These are phyloP conservation scores for Rhodotorula sp. DNA, from an alignment of 1,284 basidiomycete genomes.

Conservation along the genomic window DNA sequence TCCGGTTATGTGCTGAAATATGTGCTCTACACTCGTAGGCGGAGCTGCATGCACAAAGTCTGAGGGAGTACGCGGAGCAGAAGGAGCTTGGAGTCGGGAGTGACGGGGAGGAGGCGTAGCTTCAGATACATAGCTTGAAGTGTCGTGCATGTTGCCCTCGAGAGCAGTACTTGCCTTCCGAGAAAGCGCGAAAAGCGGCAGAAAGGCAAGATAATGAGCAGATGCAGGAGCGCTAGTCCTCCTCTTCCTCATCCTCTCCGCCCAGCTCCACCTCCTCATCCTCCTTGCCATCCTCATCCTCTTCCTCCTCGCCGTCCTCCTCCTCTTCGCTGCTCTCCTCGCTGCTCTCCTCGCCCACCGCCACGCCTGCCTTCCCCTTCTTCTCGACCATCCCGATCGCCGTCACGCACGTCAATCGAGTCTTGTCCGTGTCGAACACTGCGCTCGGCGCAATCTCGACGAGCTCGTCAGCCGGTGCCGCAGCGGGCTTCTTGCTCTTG, in stretches of 20 bases:
- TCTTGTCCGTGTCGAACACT: constrained; percentile 79
- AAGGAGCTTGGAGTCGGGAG: no score
- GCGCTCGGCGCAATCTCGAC: constrained; percentile 61
- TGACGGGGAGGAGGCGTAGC: no score
- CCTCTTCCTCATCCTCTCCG: background rate
- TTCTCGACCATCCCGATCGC: constrained; percentile 49
- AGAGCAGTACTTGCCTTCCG: no score
- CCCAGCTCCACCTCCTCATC: background rate
- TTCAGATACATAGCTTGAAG: no score
- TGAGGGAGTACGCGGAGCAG: no score
- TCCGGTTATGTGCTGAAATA: no score
- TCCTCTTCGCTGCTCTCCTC: constrained; percentile 10
- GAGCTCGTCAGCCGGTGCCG: constrained; percentile 45
- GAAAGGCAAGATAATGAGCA: no score
- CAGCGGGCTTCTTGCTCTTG: constrained; percentile 19
- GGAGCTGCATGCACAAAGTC: no score
- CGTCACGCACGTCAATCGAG: constrained; percentile 72
- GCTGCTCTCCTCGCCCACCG: constrained; percentile 36
- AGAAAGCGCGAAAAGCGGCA: no score
- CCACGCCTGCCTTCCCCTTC: background rate
- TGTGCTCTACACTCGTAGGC: no score
- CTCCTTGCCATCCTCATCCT: constrained; percentile 43
- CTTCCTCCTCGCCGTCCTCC: constrained; percentile 46
- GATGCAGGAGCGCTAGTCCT: no score
- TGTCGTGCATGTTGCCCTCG: no score